Evolutionary conservation across 2,329 filamentous ascomycete genomes (phyloP).

Genomic region (Aureobasidium sp.): DNA sequence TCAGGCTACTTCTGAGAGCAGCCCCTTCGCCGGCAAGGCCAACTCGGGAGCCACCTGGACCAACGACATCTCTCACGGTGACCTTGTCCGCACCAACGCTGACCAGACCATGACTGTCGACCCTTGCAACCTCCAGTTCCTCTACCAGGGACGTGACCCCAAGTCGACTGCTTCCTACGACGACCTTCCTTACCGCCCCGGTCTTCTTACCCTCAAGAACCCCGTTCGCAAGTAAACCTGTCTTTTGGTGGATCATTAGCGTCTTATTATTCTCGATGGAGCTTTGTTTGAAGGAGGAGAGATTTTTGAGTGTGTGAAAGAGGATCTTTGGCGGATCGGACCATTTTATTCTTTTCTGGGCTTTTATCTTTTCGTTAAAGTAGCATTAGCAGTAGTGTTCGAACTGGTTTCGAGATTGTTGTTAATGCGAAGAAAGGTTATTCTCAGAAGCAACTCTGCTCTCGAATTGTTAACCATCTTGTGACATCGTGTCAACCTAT

Average conservation of each 20-base stretch:
- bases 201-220: conserved; percentile 40
- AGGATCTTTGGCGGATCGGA: conserved; percentile 2
- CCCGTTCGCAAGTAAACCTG: not conserved
- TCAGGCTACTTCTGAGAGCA: conserved; percentile 46
- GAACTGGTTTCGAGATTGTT: not conserved
- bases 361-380: not conserved
- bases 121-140: conserved; percentile 54
- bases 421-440: not conserved
- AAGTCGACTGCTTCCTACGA: conserved; percentile 37
- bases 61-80: conserved; percentile 58
- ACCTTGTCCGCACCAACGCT: conserved; percentile 46
- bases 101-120: conserved; percentile 57
- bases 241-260: not conserved
- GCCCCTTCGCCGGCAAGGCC: conserved; percentile 58
- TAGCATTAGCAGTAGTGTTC: not conserved
- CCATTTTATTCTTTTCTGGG: not conserved
- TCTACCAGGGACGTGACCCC: conserved; percentile 52
- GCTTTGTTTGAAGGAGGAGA: not conserved
- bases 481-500: not conserved
- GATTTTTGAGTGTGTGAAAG: not conserved
- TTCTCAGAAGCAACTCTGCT: not conserved
- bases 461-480: not conserved
- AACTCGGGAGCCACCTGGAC: conserved; percentile 59
- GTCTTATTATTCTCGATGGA: not conserved
- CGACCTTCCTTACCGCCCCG: conserved; percentile 46